Evolutionary conservation across 139 green algal species (phyloP).

Genomic region (Choricystis sp.): DNA sequence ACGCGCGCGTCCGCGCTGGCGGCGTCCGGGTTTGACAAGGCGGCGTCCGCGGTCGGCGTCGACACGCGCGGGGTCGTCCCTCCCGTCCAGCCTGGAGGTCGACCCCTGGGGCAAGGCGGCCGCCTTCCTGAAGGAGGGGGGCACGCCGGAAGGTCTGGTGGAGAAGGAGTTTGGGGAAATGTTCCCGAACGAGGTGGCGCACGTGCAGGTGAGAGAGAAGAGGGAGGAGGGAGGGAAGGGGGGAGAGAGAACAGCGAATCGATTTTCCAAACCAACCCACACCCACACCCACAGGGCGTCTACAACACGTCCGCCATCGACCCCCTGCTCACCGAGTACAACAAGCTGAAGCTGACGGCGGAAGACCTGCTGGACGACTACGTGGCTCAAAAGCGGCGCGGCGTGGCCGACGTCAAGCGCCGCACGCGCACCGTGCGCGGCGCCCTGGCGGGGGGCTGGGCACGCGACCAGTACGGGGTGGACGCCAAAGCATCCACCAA

Average conservation of each 20-base stretch:
- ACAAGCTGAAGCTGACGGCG: not conserved
- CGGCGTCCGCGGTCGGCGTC: not conserved
- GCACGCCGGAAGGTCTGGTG: no score
- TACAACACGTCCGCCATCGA: not conserved
- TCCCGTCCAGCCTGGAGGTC: no score
- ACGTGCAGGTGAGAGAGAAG: no score
- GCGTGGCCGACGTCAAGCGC: not conserved
- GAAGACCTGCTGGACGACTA: slow-evolving; percentile 19
- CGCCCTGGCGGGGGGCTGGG: slow-evolving; percentile 21
- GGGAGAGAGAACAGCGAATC: no score
- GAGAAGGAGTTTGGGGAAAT: not conserved
- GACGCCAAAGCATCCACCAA: not conserved
- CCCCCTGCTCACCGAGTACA: not conserved
- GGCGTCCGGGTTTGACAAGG: not conserved
- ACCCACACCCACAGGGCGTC: not conserved
- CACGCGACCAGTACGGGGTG: slow-evolving; percentile 17
- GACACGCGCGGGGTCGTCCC: not conserved
- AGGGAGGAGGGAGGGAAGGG: no score
- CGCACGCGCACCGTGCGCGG: not conserved
- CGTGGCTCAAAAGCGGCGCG: not conserved
- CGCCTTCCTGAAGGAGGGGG: no score
- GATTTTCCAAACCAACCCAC: no score
- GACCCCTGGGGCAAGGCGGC: no score
- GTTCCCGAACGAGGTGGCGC: no score
- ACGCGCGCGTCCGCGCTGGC: no score